These are phyloP conservation scores for Ochetophila trinervis DNA, from an alignment of 306 rosid genomes.

Conservation along the genomic window DNA sequence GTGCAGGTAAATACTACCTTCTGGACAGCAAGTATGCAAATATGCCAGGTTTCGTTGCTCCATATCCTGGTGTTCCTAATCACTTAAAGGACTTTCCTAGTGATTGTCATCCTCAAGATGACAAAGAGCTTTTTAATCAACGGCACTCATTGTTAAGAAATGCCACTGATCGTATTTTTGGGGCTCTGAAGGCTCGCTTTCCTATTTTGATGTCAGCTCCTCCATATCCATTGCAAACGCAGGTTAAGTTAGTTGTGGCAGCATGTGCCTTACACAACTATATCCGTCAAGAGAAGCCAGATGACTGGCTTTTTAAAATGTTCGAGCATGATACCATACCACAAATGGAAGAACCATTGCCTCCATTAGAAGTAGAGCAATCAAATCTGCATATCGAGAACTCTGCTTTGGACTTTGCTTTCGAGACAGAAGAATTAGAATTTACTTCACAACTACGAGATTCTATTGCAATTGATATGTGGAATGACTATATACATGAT, in stretches of 20 bases:
- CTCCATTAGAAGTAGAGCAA: slow-evolving; percentile 40
- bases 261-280: slow-evolving; percentile 80
- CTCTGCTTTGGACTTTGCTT: slow-evolving; percentile 36
- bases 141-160: slow-evolving; percentile 63
- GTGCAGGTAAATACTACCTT: slow-evolving; percentile 81
- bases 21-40: slow-evolving; percentile 72
- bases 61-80: slow-evolving; percentile 55
- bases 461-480: slow-evolving; percentile 64
- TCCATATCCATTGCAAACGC: slow-evolving; percentile 83
- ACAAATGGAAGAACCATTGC: slow-evolving; percentile 44
- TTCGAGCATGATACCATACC: slow-evolving; percentile 39
- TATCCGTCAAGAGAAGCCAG: slow-evolving; percentile 69
- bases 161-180: slow-evolving; percentile 54
- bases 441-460: slow-evolving; percentile 51
- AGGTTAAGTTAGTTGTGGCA: slow-evolving; percentile 82
- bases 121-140: slow-evolving; percentile 68
- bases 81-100: slow-evolving; percentile 48
- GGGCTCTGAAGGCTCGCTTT: slow-evolving; percentile 66
- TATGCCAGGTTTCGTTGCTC: slow-evolving; percentile 78
- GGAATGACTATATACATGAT: slow-evolving; percentile 63
- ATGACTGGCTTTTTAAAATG: slow-evolving; percentile 69
- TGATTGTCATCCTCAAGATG: slow-evolving; percentile 69
- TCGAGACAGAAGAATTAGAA: slow-evolving; percentile 44
- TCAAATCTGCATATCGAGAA: slow-evolving; percentile 27
- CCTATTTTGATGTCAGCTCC: slow-evolving; percentile 78